phyloP scores from a whole-genome alignment of 352 stramenopile species.

The Phytophthora kernoviae region DNA sequence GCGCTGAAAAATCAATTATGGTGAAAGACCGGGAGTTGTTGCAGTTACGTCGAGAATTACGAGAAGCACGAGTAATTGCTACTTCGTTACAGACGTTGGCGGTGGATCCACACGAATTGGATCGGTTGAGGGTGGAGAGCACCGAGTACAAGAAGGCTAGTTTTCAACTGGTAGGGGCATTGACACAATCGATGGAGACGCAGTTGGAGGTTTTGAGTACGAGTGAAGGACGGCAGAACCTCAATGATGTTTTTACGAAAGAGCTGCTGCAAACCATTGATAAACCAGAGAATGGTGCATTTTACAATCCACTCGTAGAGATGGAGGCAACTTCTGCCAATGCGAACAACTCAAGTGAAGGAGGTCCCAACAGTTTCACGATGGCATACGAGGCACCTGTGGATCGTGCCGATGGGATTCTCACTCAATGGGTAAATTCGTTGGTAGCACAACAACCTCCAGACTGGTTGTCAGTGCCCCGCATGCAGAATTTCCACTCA shows the following conservation, averaged over 20 bases:
- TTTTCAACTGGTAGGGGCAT: constrained; percentile 55
- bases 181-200: constrained; percentile 56
- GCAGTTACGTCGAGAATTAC: constrained; percentile 51
- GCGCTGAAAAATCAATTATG: constrained; percentile 25
- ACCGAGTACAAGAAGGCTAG: constrained; percentile 75
- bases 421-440: constrained; percentile 79
- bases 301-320: constrained; percentile 71
- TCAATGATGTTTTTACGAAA: constrained; percentile 63
- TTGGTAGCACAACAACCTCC: constrained; percentile 47
- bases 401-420: constrained; percentile 70
- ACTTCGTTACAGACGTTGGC: constrained; percentile 47
- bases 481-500: constrained; percentile 72
- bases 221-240: constrained; percentile 69
- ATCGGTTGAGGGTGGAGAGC: constrained; percentile 57
- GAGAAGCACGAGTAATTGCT: constrained; percentile 36
- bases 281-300: constrained; percentile 59
- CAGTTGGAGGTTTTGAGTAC: constrained; percentile 65
- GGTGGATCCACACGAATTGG: constrained; percentile 60
- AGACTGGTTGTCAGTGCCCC: constrained; percentile 55
- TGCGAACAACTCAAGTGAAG: constrained; percentile 3
- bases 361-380: constrained; percentile 22
- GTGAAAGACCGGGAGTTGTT: constrained; percentile 66
- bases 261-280: constrained; percentile 70
- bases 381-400: constrained; percentile 51
- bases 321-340: constrained; percentile 28